Evolutionary conservation across 495 filamentous ascomycete genomes (phyloP).

Genomic region (Neurospora sp.): DNA sequence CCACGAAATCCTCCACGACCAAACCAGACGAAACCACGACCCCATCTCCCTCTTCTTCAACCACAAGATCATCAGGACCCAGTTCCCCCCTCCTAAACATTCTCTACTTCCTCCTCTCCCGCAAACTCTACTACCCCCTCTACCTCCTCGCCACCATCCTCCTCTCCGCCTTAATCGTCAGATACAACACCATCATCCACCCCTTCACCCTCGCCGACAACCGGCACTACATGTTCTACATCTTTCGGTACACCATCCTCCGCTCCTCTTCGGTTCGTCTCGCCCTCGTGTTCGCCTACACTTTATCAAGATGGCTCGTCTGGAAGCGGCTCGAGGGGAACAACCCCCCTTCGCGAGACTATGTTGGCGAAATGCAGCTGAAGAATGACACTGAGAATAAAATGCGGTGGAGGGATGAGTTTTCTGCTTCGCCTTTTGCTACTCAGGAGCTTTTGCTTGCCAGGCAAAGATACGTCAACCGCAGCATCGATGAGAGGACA

Average conservation of each 20-base stretch:
- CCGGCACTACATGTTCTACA: conserved; percentile 92
- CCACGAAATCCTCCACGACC: not conserved
- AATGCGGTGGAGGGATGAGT: not conserved
- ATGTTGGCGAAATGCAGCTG: not conserved
- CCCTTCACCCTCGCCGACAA: conserved; percentile 96
- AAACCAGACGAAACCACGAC: too few species aligned
- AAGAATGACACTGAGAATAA: not conserved
- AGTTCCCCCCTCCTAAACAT: not conserved
- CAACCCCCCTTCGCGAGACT: not conserved
- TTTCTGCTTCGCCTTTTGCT: not conserved
- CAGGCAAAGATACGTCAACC: too few species aligned
- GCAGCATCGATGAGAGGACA: too few species aligned
- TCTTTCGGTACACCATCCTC: conserved; percentile 75
- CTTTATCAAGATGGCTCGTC: conserved; percentile 52
- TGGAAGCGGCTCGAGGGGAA: conserved; percentile 33
- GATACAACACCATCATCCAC: conserved; percentile 86
- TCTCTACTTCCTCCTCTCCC: conserved; percentile 2
- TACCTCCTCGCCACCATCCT: conserved; percentile 17
- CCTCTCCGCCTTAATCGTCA: conserved; percentile 40
- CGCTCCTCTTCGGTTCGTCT: conserved; percentile 55
- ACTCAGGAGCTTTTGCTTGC: not conserved
- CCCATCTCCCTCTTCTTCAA: not conserved
- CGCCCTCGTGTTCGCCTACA: conserved; percentile 44
- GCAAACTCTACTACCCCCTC: conserved; percentile 10
- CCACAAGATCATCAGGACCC: not conserved